Evolutionary conservation across 352 stramenopile species (phyloP).

Genomic region (Blastocystis hominis): DNA sequence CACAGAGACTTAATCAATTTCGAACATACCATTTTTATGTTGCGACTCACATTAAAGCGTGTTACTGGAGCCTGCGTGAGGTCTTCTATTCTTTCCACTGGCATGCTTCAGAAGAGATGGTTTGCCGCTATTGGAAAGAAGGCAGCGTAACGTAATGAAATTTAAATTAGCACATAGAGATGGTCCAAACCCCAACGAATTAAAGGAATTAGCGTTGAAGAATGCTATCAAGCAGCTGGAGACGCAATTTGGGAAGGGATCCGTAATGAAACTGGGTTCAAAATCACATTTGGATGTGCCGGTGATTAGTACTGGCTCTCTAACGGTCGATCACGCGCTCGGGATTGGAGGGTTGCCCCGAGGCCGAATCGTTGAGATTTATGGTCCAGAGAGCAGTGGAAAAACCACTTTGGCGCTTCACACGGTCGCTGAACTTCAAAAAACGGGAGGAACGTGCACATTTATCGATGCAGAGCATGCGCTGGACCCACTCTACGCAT

Average conservation of each 20-base stretch:
- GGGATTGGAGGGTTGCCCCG: slow-evolving; percentile 83
- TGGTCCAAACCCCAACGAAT: not conserved
- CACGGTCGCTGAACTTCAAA: slow-evolving; percentile 86
- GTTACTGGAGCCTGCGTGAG: too few species aligned
- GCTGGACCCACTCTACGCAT: slow-evolving; percentile 87
- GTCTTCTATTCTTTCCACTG: too few species aligned
- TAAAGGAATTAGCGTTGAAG: slow-evolving; percentile 56
- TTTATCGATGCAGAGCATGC: slow-evolving; percentile 97
- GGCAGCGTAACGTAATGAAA: too few species aligned
- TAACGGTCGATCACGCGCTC: slow-evolving; percentile 81
- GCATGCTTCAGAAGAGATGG: too few species aligned
- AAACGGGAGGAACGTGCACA: slow-evolving; percentile 80
- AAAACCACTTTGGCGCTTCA: slow-evolving; percentile 95
- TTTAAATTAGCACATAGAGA: not conserved
- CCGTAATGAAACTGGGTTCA: slow-evolving; percentile 86
- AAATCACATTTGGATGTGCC: slow-evolving; percentile 76
- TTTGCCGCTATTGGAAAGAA: too few species aligned
- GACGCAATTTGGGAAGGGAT: slow-evolving; percentile 65
- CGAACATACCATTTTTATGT: too few species aligned
- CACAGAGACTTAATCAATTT: too few species aligned
- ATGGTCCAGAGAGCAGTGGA: slow-evolving; percentile 88
- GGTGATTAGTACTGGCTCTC: slow-evolving; percentile 81
- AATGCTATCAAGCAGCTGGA: slow-evolving; percentile 59
- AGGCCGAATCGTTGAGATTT: slow-evolving; percentile 93
- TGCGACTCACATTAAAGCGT: too few species aligned